These are phyloP conservation scores for Hirsutella thompsonii DNA, from an alignment of 2,329 filamentous ascomycete genomes.

Conservation along the genomic window DNA sequence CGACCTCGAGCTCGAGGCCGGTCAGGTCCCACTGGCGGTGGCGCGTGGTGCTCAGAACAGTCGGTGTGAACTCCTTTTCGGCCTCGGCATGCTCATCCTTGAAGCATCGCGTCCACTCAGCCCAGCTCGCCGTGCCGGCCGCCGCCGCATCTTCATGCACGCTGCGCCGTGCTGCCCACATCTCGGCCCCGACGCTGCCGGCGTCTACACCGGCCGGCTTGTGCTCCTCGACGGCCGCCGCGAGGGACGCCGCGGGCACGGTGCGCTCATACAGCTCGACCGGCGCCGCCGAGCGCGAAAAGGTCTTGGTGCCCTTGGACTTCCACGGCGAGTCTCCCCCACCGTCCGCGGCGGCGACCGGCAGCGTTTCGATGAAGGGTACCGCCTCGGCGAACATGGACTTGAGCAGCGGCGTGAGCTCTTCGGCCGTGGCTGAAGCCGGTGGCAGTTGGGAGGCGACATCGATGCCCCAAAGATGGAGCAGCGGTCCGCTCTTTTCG, in stretches of 20 bases:
- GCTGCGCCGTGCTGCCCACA: constrained; percentile 52
- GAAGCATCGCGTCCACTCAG: constrained; percentile 48
- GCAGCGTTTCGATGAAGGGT: constrained; percentile 42
- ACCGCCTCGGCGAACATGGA: constrained; percentile 44
- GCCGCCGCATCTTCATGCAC: constrained; percentile 40
- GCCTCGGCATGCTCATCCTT: constrained; percentile 32
- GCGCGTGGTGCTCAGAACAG: constrained; percentile 19
- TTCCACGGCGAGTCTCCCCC: constrained; percentile 28
- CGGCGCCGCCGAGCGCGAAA: constrained; percentile 31
- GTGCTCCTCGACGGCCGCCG: constrained; percentile 20
- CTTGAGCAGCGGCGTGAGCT: constrained; percentile 37
- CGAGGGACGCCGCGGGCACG: constrained; percentile 30
- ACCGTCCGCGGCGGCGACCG: constrained; percentile 18
- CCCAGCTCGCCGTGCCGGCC: constrained; percentile 45
- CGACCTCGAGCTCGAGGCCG: constrained; percentile 24
- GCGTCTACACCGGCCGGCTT: constrained; percentile 12
- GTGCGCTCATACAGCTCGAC: constrained; percentile 41
- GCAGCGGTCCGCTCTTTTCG: constrained; percentile 27
- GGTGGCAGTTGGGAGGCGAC: constrained; percentile 30
- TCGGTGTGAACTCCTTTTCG: constrained; percentile 26
- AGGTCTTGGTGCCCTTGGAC: constrained; percentile 33
- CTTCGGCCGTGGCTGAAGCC: constrained; percentile 21
- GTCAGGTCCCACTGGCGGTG: constrained; percentile 32
- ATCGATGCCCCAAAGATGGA: constrained; percentile 41
- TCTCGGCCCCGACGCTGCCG: constrained; percentile 25